Evolutionary conservation across 139 green algal species (phyloP), one percentile per base, ranked within the genome.

Genomic region (Micractinium conductrix): DNA sequence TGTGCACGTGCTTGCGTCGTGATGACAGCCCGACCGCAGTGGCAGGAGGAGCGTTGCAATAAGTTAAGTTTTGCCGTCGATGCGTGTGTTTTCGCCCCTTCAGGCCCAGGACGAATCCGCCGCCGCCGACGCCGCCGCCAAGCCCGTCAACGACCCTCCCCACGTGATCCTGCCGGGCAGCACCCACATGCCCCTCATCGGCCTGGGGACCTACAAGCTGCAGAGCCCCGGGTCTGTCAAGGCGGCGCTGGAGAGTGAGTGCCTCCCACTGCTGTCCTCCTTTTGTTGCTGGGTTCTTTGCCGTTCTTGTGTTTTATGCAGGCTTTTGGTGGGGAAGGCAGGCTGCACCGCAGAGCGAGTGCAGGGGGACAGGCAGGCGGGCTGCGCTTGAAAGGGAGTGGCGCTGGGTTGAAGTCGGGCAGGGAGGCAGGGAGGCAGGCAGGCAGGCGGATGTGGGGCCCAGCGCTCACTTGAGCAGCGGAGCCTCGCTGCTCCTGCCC

Each of bases 121-220:
- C 1, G 67, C 67, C 2, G 35, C 28, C 1, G 67, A 45, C 2
- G 35, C 48, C 12, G 33, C 79, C 9, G 35, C 30, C 35, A 53
- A 65, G 65, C 22, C 84, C 24, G 38, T 74, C 12, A 78, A 65
- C 78, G 72, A 95, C 74, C 87, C 90, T 5, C 53, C 81, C 5
- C 82, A 38, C 42, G 74, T 94, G 30, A 74, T 91, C 55, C 85
- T 97, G 43, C 83, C 76, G 1, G 88, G 87, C 68, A 93, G 89
- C 17, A 53, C 53, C 0, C 62, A 74, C 42, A 92, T 97, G 88
- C 94, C 94, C 0, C 81, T 96, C 43, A 48, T 97, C 9, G 93
- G 93, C 2, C 82, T 96, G 43, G 93, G 93, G 37, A 97, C 94
- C 14, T 95, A 93, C 83, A 90, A 90, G 10, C 53, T 92, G 19